Conservation (phyloP, 108 stramenopile species). For the Skeletonema costatum region DNA sequence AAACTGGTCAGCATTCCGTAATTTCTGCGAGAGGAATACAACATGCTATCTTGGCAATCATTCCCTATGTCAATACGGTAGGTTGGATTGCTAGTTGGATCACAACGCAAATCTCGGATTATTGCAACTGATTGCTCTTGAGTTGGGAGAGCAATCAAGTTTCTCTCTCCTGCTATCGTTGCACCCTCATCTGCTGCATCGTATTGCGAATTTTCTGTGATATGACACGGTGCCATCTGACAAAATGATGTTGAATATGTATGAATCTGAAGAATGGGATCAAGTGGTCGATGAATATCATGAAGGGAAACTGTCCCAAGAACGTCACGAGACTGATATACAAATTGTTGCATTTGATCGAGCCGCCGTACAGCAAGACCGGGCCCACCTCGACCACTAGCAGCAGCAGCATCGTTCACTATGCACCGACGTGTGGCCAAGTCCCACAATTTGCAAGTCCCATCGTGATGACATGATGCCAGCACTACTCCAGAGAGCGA, state of each 20-base stretch:
- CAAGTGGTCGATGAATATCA: conserved; percentile 46
- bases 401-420: neutral
- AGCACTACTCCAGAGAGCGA: conserved; percentile 31
- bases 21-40: conserved; percentile 25
- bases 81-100: conserved; percentile 28
- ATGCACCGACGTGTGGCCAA: conserved; percentile 43
- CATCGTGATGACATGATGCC: conserved; percentile 48
- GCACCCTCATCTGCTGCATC: neutral
- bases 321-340: conserved; percentile 77
- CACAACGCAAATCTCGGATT: conserved; percentile 56
- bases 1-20: conserved; percentile 85
- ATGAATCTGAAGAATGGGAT: conserved; percentile 18
- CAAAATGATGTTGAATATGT: conserved; percentile 73
- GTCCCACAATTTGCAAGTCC: conserved; percentile 50
- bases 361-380: conserved; percentile 44
- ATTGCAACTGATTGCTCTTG: conserved; percentile 50
- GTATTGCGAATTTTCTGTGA: neutral
- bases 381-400: neutral
- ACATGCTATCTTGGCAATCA: conserved; percentile 10
- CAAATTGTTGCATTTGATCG: conserved; percentile 35
- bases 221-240: conserved; percentile 61
- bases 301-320: conserved; percentile 79
- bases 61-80: conserved; percentile 25
- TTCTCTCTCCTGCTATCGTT: conserved; percentile 12
- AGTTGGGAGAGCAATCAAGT: conserved; percentile 69